Percentiles rank a stretch among this genome's conserved stretches.
phyloP scores from a whole-genome alignment of 2,329 filamentous ascomycete species.

The Exophiala xenobiotica region DNA sequence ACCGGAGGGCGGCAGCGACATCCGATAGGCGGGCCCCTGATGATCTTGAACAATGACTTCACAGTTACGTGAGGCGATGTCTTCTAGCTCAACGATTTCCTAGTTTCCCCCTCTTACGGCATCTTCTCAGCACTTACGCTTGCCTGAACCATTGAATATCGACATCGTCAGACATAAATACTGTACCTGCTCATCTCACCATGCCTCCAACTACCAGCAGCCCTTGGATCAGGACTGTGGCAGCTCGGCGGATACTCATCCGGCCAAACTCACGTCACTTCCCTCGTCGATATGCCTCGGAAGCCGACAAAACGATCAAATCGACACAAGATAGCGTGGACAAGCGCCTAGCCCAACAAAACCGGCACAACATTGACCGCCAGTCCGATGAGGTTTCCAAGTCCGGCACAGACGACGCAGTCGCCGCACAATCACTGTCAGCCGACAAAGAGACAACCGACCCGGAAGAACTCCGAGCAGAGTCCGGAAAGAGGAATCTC shows the following conservation, averaged over 20 bases:
- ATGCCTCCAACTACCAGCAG: not conserved
- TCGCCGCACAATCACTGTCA: conserved; percentile 11
- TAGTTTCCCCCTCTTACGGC: not conserved
- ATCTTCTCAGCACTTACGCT: too few relatives aligned
- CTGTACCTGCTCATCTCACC: not conserved
- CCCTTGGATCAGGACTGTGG: not conserved
- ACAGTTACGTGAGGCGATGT: too few relatives aligned
- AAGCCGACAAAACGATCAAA: not conserved
- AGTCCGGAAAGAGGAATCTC: not conserved
- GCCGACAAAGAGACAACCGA: conserved; percentile 6
- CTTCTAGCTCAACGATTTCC: not conserved
- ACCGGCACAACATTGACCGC: conserved; percentile 18
- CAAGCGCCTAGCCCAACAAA: conserved; percentile 12
- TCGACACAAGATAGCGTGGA: conserved; percentile 3
- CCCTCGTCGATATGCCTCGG: not conserved
- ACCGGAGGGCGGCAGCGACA: too few relatives aligned
- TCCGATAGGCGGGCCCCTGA: too few relatives aligned
- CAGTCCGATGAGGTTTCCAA: conserved; percentile 16
- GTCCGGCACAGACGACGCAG: conserved; percentile 23
- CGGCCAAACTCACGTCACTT: not conserved
- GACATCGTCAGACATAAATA: not conserved
- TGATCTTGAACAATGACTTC: too few relatives aligned
- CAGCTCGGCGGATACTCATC: not conserved
- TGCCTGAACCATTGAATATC: too few relatives aligned
- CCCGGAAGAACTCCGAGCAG: not conserved